A percentile compares a stretch with the other conserved stretches of the same genome.
Conservation (phyloP, 139 green algal species). For the Auxenochlorella pyrenoidosa region DNA sequence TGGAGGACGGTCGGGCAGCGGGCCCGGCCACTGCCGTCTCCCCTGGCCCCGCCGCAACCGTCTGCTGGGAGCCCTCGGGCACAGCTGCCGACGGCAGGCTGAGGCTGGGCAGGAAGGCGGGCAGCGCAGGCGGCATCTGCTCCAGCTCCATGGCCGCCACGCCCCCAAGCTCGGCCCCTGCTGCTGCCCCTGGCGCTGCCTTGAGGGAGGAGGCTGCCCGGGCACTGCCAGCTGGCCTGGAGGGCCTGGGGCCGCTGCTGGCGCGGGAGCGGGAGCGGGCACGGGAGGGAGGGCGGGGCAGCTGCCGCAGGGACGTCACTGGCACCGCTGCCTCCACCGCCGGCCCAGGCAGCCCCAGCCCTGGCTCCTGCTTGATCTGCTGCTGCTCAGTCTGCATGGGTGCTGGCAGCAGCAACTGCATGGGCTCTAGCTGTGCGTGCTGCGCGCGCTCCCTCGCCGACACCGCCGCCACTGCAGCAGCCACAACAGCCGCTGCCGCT, state of each 20-base stretch:
- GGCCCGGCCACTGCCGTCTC: neutral
- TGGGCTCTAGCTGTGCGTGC: neutral
- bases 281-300: neutral
- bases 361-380: neutral
- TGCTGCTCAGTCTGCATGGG: neutral
- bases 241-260: neutral
- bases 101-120: too few species aligned
- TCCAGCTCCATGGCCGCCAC: neutral
- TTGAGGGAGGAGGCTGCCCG: neutral
- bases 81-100: neutral
- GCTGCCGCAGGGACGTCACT: neutral
- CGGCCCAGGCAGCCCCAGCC: neutral
- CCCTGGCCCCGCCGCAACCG: too few species aligned
- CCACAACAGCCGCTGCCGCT: neutral
- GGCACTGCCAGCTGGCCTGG: neutral
- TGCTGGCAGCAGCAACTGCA: neutral
- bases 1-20: neutral
- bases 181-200: neutral
- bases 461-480: neutral
- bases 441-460: neutral
- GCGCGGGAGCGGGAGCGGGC: neutral
- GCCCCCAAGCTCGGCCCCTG: neutral
- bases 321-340: neutral
- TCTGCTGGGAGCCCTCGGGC: neutral
- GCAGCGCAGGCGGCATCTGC: neutral